Percentiles rank a stretch among this genome's conserved stretches.
Conservation (phyloP, 257 asterid genomes). For the Handroanthus guayacan region DNA sequence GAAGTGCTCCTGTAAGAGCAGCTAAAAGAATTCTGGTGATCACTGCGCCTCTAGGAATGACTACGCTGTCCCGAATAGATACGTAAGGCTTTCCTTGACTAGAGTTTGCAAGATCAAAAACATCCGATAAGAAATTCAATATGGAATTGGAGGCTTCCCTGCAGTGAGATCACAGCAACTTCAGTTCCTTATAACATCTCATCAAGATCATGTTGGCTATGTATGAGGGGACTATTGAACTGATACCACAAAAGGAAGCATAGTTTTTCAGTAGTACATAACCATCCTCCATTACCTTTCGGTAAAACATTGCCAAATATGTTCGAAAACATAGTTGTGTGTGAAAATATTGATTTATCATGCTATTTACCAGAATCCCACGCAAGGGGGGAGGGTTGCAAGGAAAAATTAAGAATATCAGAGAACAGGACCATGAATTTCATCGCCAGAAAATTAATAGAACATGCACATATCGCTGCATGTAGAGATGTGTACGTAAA, state of each 20-base stretch:
- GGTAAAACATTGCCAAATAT: constrained; percentile 3
- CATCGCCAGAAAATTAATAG: background rate
- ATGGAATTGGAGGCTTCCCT: constrained; percentile 99
- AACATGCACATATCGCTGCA: background rate
- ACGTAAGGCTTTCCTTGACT: constrained; percentile 65
- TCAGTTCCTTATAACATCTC: constrained; percentile 27
- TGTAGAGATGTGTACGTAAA: background rate
- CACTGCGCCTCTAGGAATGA: constrained; percentile 78
- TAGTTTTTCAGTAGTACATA: background rate
- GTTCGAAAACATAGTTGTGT: background rate
- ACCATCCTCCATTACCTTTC: constrained; percentile 11
- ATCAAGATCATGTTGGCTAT: constrained; percentile 29
- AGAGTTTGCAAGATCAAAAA: constrained; percentile 81
- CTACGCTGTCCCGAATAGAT: constrained; percentile 76
- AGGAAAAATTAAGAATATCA: constrained; percentile 3
- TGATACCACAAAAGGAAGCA: background rate
- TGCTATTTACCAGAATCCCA: background rate
- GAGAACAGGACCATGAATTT: background rate
- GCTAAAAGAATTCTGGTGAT: constrained; percentile 85
- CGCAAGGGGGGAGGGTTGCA: background rate
- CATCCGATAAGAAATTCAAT: constrained; percentile 79
- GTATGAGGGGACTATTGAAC: constrained; percentile 9
- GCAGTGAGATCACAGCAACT: constrained; percentile 44
- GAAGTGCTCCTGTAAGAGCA: constrained; percentile 94
- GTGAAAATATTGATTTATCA: background rate